A percentile compares a stretch with the other conserved stretches of the same genome.
Conservation (phyloP, 1,139 yeast genomes). For the Taphrina deformans region DNA sequence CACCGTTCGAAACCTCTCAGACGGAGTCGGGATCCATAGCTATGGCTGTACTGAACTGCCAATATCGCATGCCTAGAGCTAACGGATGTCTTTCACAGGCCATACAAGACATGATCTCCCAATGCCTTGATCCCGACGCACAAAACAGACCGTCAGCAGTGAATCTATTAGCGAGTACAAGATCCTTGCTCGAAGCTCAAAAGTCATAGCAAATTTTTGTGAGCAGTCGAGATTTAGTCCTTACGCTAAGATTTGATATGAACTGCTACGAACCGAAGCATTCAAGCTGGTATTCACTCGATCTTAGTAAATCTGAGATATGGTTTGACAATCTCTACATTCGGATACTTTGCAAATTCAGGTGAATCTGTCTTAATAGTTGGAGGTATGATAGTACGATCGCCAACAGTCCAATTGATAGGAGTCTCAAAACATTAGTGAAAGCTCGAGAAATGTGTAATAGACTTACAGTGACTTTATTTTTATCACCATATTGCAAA, state of each 20-base stretch:
- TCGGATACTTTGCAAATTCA: slow-evolving; percentile 69
- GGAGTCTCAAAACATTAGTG: slow-evolving; percentile 9
- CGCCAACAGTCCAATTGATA: slow-evolving; percentile 52
- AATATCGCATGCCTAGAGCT: slow-evolving; percentile 61
- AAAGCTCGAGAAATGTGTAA: background rate
- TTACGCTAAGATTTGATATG: too few relatives aligned
- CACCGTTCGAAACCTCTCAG: slow-evolving; percentile 78
- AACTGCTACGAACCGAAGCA: too few relatives aligned
- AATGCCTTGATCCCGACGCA: slow-evolving; percentile 65
- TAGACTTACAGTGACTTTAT: slow-evolving; percentile 61
- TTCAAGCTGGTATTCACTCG: too few relatives aligned
- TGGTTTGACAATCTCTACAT: slow-evolving; percentile 76
- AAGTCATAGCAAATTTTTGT: too few relatives aligned
- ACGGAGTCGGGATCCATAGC: slow-evolving; percentile 81
- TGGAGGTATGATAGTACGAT: slow-evolving; percentile 88
- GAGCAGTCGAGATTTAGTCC: too few relatives aligned
- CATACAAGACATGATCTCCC: slow-evolving; percentile 56
- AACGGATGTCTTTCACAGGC: slow-evolving; percentile 56
- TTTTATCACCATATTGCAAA: slow-evolving; percentile 68
- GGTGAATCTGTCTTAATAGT: slow-evolving; percentile 62
- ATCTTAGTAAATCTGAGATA: slow-evolving; percentile 46
- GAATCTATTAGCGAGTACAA: slow-evolving; percentile 49
- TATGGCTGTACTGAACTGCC: slow-evolving; percentile 73
- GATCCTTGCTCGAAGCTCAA: background rate
- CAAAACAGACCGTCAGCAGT: slow-evolving; percentile 62